Percentiles rank a stretch among this genome's conserved stretches.
Evolutionary conservation across 768 basidiomycete genomes (phyloP).

Genomic region (Suillus brevipes): DNA sequence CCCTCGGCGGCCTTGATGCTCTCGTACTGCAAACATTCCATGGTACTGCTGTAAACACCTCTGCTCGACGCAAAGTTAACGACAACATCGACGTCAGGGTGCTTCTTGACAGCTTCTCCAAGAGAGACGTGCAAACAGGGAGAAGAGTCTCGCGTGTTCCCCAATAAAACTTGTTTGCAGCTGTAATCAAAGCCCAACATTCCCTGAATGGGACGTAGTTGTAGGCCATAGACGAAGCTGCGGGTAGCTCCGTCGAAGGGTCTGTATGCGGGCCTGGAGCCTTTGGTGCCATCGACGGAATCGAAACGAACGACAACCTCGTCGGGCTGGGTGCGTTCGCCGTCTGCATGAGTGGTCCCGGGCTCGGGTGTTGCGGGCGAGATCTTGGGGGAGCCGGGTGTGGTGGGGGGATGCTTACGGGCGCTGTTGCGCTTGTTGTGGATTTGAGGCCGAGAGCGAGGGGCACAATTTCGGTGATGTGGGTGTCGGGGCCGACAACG

Average conservation of each 20-base stretch:
- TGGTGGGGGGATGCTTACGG: conserved; percentile 45
- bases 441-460: conserved; percentile 84
- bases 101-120: conserved; percentile 89
- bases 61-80: conserved; percentile 98
- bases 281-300: conserved; percentile 78
- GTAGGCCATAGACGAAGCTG: conserved; percentile 97
- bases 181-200: conserved; percentile 99
- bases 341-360: conserved; percentile 74
- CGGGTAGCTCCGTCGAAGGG: conserved; percentile 93
- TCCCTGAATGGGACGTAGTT: conserved; percentile 98
- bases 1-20: conserved; percentile 74
- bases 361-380: conserved; percentile 34
- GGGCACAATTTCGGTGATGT: conserved; percentile 98
- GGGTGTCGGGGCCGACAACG: conserved; percentile 97
- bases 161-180: conserved; percentile 99
- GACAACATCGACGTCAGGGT: conserved; percentile 94
- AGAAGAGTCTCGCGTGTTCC: conserved; percentile 98
- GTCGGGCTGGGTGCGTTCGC: conserved; percentile 77
- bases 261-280: conserved; percentile 71
- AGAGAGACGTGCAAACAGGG: conserved; percentile 94
- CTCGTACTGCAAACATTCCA: conserved; percentile 76
- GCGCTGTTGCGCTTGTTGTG: conserved; percentile 23
- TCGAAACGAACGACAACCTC: conserved; percentile 94
- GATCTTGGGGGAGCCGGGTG: conserved; percentile 43
- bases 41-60: conserved; percentile 91